A percentile compares a stretch with the other conserved stretches of the same genome.
Conservation (phyloP, 2,329 filamentous ascomycete species). For the Trichoderma sp. region DNA sequence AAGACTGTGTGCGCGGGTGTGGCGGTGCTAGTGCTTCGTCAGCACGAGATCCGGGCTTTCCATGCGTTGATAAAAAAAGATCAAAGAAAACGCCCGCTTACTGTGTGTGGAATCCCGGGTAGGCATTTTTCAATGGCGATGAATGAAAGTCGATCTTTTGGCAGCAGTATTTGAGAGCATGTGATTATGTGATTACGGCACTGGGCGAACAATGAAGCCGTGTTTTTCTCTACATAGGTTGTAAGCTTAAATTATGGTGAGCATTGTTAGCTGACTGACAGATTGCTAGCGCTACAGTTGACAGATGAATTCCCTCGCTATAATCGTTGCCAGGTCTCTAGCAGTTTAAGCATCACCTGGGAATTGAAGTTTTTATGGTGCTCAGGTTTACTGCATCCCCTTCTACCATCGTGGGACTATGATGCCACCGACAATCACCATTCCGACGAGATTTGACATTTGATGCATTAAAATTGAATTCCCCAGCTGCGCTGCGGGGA, state of each 20-base stretch:
- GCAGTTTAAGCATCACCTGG: neutral
- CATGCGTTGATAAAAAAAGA: constrained; percentile 8
- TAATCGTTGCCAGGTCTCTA: neutral
- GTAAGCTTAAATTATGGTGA: neutral
- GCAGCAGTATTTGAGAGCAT: neutral
- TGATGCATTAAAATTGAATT: neutral
- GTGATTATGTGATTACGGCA: neutral
- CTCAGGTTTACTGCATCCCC: neutral
- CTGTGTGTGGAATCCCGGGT: neutral
- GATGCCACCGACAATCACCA: neutral
- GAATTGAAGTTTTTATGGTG: neutral
- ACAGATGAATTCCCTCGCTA: neutral
- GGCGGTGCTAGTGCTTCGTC: constrained; percentile 17
- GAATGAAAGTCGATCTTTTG: neutral
- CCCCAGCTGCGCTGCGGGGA: neutral
- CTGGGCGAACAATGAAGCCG: neutral
- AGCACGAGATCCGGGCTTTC: constrained; percentile 17
- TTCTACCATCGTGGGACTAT: neutral
- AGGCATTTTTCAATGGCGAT: neutral
- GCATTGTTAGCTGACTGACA: neutral
- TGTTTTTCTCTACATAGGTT: neutral
- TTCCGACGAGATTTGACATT: neutral
- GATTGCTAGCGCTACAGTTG: neutral
- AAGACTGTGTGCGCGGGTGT: constrained; percentile 5
- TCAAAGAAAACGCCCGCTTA: neutral